Evolutionary conservation across 768 basidiomycete genomes (phyloP), one percentile per base, ranked within the genome.

Genomic region (Rhodotorula kratochvilovae): DNA sequence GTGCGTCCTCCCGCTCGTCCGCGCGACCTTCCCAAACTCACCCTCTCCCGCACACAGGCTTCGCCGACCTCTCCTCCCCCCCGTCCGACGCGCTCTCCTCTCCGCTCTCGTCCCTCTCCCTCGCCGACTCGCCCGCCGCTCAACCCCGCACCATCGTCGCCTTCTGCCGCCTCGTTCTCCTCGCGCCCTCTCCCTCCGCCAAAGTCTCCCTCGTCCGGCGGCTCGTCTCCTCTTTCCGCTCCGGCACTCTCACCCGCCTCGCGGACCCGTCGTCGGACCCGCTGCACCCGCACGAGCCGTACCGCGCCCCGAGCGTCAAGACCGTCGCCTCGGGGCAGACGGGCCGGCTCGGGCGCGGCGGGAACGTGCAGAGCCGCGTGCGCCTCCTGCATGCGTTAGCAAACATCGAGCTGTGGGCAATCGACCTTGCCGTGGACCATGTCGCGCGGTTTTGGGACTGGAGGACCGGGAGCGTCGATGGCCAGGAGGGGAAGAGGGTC

Each of bases 401-500:
- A 1, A 90, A 90, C 77, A 90, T 92, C 63, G 90, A 91, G 76
- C 90, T 90, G 79, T 92, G 89, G 89, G 91, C 91, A 85, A 89
- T 90, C 56, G 89, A 91, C 75, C 83, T 91, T 19, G 72, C 58
- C 21, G 63, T 72, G 2, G 65, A 66, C 57, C 66, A 90, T 71
- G 89, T 91, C 78, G 89, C 85, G 15, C 84, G 90, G 1, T 91
- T 90, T 79, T 89, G 88, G 0, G 85, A 76, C 59, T 73, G 78
- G 67, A 61, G 78, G 43, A 56, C 56, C 75, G 64, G 76, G 74
- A 85, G 39, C 5, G 5, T 8, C 19, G 66, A 74, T 0, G 73
- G 73, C 15, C 35, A 58, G 45, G 36, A 53, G 60, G 65, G 82
- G 75, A 43, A 84, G 86, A 79, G 66, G 35, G 81, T 91, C 25